Base-by-base conservation (phyloP, 2,329 filamentous ascomycete genomes). In the Aspergillus sp. region DNA sequence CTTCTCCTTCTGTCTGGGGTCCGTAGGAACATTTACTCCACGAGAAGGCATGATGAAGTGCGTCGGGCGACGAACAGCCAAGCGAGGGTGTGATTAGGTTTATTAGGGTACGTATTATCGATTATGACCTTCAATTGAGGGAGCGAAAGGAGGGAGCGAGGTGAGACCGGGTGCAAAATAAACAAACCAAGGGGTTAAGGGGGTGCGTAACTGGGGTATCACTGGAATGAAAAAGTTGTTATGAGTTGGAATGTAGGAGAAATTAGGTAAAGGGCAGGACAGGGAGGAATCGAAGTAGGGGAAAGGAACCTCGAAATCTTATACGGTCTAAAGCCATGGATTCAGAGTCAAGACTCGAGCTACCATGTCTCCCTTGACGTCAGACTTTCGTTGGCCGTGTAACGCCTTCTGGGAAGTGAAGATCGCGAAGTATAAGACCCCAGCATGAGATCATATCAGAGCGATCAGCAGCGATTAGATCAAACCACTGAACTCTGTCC, bases 1-100 rank as follows among this genome's bases (percentile, higher is more conserved):
- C 65, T 84, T 84, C 80, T 96, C 91, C 83, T 93, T 93, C 74
- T 84, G 76, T 79, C 89, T 87, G 60, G 83, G 69, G 75, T 95
- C 84, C 62, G 85, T 88, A 33, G 91, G 90, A 67, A 83, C 85
- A 76, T 95, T 93, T 70, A 93, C 89, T 52, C 67, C 61, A 52
- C 62, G 64, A 35, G 61, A 47, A 56, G 70, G 63, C 72, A 74
- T 74, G 63, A 59, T 69, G 64, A 46, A 53, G 37, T n/a, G 27
- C 33, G 21, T 53, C 25, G n/a, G 46, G 40, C 25, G 55, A 58
- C 55, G 46, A 41, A 37, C 40, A 47, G 33, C 46, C 43, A 27
- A 19, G 39, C n/a, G 44, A 37, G 35, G 8, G 50, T 41, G 25
- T 12, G 21, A 55, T 47, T 31, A 49, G 45, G 54, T 39, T 48